Evolutionary conservation across 352 stramenopile genomes (phyloP).

Genomic region (Thalassiosira hispida): DNA sequence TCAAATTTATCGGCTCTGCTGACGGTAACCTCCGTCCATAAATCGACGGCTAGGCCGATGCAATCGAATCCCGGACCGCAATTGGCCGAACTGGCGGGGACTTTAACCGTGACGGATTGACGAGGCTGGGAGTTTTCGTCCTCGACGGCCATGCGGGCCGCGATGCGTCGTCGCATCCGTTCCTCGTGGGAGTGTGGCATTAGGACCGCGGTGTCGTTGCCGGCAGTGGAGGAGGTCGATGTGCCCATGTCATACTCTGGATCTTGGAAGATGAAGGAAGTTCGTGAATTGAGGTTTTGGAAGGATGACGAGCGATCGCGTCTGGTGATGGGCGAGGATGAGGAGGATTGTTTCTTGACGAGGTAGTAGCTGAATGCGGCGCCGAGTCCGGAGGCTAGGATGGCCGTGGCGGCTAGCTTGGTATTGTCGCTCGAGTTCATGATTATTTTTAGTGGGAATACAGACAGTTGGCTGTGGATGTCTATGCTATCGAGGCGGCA

Average conservation of each 20-base stretch:
- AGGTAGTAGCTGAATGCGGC: conserved; percentile 45
- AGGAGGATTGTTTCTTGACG: conserved; percentile 16
- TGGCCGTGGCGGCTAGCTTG: conserved; percentile 47
- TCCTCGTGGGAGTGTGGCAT: conserved; percentile 85
- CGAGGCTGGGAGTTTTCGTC: conserved; percentile 82
- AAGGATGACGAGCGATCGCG: not conserved
- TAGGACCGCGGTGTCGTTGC: conserved; percentile 47
- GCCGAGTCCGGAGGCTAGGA: conserved; percentile 40
- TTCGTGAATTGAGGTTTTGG: conserved; percentile 2
- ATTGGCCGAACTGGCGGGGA: conserved; percentile 98
- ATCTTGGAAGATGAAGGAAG: conserved; percentile 55
- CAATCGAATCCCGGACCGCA: conserved; percentile 97
- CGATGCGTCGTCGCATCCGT: conserved; percentile 79
- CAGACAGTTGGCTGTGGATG: no score
- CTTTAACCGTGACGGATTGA: conserved; percentile 93
- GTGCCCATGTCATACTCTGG: conserved; percentile 23
- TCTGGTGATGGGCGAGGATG: not conserved
- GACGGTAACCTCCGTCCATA: conserved; percentile 98
- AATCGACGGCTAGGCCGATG: conserved; percentile 97
- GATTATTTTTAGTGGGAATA: no score
- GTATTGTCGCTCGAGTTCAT: conserved; percentile 26
- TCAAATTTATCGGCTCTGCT: conserved; percentile 90
- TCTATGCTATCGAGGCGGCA: no score
- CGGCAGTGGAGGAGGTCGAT: conserved; percentile 12
- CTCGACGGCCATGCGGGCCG: conserved; percentile 76